phyloP scores from a whole-genome alignment of 345 rosid species.

The Pistacia atlantica region DNA sequence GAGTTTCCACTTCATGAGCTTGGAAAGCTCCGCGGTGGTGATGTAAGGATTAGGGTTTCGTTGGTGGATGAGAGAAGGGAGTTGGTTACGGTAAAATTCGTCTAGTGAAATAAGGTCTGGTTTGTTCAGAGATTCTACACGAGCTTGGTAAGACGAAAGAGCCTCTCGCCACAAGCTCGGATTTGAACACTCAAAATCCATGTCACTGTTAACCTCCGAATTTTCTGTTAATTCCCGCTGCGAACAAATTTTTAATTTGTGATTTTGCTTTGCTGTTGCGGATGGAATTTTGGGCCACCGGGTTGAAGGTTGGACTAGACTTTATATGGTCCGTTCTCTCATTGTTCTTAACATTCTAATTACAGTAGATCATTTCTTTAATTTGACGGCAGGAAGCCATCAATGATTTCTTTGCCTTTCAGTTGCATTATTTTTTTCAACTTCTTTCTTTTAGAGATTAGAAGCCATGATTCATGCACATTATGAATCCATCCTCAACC shows the following conservation, averaged over 20 bases:
- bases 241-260: background rate
- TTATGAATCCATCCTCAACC: no score
- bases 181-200: constrained; percentile 60
- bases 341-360: no score
- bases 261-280: background rate
- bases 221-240: background rate
- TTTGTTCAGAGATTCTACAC: constrained; percentile 63
- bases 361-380: no score
- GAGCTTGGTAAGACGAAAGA: constrained; percentile 54
- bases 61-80: constrained; percentile 59
- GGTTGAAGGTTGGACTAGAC: background rate
- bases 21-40: constrained; percentile 75
- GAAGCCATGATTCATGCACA: no score
- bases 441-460: no score
- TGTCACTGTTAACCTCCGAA: constrained; percentile 15
- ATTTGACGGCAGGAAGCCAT: no score
- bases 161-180: constrained; percentile 56
- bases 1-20: constrained; percentile 93
- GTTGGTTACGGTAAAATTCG: constrained; percentile 61
- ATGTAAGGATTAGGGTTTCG: constrained; percentile 84
- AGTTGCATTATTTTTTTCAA: no score
- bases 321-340: background rate
- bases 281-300: background rate
- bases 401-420: no score
- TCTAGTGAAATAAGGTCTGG: constrained; percentile 73